Percentiles rank a stretch among this genome's conserved stretches.
phyloP scores from a whole-genome alignment of 2,329 filamentous ascomycete species.

The Beauveria sp. region DNA sequence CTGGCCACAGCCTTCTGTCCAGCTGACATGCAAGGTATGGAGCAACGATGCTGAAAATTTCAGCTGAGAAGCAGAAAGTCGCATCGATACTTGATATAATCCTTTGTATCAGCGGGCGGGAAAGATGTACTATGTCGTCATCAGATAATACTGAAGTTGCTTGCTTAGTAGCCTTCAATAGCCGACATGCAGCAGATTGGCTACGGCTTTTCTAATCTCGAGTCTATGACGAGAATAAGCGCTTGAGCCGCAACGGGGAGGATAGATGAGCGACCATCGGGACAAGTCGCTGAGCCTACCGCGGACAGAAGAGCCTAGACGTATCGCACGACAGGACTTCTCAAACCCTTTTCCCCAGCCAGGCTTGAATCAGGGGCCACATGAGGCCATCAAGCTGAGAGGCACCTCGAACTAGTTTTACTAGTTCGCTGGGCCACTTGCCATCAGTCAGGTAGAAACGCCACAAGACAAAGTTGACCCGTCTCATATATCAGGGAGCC shows the following conservation, averaged over 20 bases:
- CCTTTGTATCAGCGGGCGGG: background rate
- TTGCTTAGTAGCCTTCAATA: background rate
- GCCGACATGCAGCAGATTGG: too few species aligned
- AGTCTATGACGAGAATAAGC: background rate
- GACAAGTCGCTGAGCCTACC: background rate
- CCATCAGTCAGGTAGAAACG: background rate
- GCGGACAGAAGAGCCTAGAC: background rate
- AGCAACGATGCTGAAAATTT: background rate
- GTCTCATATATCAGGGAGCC: background rate
- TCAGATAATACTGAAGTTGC: background rate
- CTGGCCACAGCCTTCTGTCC: background rate
- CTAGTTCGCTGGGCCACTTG: background rate
- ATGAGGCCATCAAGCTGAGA: background rate
- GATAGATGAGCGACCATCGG: background rate
- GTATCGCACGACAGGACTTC: background rate
- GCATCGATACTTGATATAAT: background rate
- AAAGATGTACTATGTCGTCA: background rate
- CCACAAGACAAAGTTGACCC: constrained; percentile 2
- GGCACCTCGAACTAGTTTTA: background rate
- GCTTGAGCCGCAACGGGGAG: background rate
- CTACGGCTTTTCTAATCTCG: background rate
- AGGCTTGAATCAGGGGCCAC: background rate
- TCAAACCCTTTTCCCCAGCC: background rate
- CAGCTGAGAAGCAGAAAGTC: background rate
- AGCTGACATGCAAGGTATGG: background rate